Evolutionary conservation across 257 asterid genomes (phyloP).

Genomic region (Cynanchum wilfordii): DNA sequence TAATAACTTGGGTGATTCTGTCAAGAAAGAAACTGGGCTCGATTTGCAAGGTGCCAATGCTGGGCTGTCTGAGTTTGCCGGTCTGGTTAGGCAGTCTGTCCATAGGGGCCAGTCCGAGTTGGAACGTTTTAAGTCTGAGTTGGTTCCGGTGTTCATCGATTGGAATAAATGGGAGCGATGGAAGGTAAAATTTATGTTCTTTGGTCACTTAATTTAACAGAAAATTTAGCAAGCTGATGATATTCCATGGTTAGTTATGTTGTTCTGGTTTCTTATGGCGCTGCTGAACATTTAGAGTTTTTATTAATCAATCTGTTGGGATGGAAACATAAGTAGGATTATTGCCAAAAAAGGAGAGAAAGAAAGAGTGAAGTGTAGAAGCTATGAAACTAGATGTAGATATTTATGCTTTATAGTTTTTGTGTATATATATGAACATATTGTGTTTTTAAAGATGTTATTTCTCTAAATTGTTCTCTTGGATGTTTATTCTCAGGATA

Average conservation of each 20-base stretch:
- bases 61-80: constrained; percentile 31
- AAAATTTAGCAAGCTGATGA: constrained; percentile 3
- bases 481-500: constrained; percentile 47
- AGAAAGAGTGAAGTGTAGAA: neutral
- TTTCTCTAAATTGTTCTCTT: neutral
- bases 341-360: neutral
- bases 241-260: neutral
- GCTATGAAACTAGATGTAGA: neutral
- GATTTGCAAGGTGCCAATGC: constrained; percentile 39
- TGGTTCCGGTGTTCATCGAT: constrained; percentile 53
- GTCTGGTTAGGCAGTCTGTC: constrained; percentile 35
- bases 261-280: neutral
- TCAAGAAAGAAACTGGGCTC: constrained; percentile 68
- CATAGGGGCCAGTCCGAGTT: constrained; percentile 31
- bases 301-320: neutral
- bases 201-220: neutral
- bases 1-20: constrained; percentile 56
- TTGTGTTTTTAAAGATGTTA: neutral
- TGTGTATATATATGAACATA: neutral
- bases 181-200: constrained; percentile 50
- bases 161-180: constrained; percentile 91
- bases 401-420: neutral
- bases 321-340: neutral
- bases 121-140: constrained; percentile 43
- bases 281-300: neutral